Evolutionary conservation across 2,329 filamentous ascomycete genomes (phyloP).

Genomic region (Cytospora paraplurivora): DNA sequence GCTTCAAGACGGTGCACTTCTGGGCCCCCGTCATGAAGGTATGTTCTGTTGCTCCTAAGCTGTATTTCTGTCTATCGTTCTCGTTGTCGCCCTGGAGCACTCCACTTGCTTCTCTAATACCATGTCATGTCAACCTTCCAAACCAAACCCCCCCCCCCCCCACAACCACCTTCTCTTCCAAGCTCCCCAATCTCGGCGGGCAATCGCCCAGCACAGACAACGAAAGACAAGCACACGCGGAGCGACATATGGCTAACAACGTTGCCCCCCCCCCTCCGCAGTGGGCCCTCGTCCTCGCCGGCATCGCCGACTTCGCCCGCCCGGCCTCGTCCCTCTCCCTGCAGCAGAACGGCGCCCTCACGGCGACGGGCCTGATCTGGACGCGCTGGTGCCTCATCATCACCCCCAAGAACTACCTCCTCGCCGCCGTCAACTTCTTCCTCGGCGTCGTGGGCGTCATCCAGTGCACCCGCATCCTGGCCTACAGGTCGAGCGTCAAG

Average conservation of each 20-base stretch:
- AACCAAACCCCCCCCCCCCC: not conserved
- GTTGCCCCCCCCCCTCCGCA: conserved; percentile 38
- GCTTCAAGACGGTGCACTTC: conserved; percentile 95
- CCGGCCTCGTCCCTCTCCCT: conserved; percentile 91
- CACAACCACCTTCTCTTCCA: too few relatives aligned
- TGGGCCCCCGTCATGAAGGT: conserved; percentile 94
- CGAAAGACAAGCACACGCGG: conserved; percentile 35
- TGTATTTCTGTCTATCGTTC: too few relatives aligned
- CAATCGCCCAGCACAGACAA: not conserved
- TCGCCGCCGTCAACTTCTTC: conserved; percentile 98
- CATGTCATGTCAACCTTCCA: not conserved
- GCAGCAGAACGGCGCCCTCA: conserved; percentile 88
- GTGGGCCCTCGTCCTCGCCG: conserved; percentile 93
- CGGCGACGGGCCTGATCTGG: conserved; percentile 93
- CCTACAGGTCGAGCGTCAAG: conserved; percentile 66
- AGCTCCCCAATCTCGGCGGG: too few relatives aligned
- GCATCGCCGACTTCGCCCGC: conserved; percentile 86
- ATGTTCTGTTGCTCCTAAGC: conserved; percentile 31
- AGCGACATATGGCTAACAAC: conserved; percentile 43
- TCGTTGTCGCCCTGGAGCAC: too few relatives aligned
- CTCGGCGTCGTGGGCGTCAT: conserved; percentile 83
- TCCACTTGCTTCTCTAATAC: too few relatives aligned
- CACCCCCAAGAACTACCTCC: conserved; percentile 88
- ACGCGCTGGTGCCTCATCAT: conserved; percentile 99
- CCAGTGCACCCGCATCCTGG: conserved; percentile 76